Conservation (phyloP, 176 grass and related monocot species). For the Poa pratensis region DNA sequence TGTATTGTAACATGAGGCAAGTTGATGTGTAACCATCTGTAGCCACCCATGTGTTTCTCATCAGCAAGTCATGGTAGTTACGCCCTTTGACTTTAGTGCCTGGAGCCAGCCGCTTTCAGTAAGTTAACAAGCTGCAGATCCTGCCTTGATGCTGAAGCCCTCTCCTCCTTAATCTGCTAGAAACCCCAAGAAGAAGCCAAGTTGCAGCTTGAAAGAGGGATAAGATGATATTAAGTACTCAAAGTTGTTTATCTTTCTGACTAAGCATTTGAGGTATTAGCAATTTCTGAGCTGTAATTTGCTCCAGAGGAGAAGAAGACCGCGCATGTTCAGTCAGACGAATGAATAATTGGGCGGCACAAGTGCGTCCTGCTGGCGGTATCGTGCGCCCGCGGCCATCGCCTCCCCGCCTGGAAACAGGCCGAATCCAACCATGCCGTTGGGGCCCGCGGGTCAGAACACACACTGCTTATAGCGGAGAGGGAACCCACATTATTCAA, state of each 20-base stretch:
- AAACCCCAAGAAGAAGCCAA: neutral
- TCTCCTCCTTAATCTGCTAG: no score
- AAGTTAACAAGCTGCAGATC: neutral
- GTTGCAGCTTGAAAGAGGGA: neutral
- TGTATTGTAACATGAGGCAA: neutral
- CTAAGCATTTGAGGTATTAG: neutral
- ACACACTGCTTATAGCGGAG: no score
- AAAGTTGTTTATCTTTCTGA: neutral
- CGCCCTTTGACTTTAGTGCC: constrained; percentile 35
- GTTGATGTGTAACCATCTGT: neutral
- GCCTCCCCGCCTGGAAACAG: constrained; percentile 30
- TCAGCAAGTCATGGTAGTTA: neutral
- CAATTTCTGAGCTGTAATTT: neutral
- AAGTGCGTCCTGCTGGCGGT: constrained; percentile 32
- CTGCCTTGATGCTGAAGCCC: neutral
- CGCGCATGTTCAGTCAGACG: neutral
- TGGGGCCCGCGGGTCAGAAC: constrained; percentile 22
- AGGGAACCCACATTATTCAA: no score
- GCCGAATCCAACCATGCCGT: constrained; percentile 39
- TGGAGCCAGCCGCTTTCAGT: constrained; percentile 15
- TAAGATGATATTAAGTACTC: neutral
- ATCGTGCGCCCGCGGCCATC: constrained; percentile 10
- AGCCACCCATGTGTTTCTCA: constrained; percentile 36
- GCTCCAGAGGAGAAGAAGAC: neutral
- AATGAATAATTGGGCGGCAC: constrained; percentile 45